Evolutionary conservation across 345 rosid genomes (phyloP).

Genomic region (Draba incana): DNA sequence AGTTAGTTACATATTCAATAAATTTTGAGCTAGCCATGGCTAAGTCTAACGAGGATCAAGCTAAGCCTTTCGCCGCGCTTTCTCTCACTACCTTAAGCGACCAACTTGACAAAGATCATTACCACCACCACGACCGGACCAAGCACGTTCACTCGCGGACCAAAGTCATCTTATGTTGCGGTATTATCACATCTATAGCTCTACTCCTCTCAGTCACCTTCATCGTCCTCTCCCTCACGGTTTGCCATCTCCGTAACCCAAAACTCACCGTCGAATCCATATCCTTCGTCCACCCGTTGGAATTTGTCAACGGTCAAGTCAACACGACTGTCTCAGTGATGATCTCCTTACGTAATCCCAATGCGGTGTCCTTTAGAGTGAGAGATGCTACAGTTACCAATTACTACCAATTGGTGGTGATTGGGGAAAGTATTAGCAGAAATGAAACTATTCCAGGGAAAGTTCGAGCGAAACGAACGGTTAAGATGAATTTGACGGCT

Average conservation of each 20-base stretch:
- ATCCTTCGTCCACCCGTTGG: constrained; percentile 29
- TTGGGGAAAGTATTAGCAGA: constrained; percentile 6
- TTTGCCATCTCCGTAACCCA: constrained; percentile 38
- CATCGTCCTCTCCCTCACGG: constrained; percentile 38
- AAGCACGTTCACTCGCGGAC: constrained; percentile 24
- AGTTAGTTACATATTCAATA: not conserved
- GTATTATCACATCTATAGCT: constrained; percentile 25
- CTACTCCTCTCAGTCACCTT: constrained; percentile 36
- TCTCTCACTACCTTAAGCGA: constrained; percentile 30
- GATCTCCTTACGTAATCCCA: constrained; percentile 34
- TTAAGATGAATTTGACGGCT: constrained; percentile 34
- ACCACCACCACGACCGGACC: constrained; percentile 16
- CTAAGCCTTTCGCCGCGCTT: constrained; percentile 35
- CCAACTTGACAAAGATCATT: constrained; percentile 27
- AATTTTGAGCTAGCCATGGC: constrained; percentile 26
- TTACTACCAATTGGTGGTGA: not conserved
- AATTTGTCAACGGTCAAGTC: constrained; percentile 32
- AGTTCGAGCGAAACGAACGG: constrained; percentile 26
- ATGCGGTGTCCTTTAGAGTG: constrained; percentile 14
- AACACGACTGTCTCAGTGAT: constrained; percentile 18
- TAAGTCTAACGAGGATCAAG: constrained; percentile 24
- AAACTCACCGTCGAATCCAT: constrained; percentile 27
- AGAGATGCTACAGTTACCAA: not conserved
- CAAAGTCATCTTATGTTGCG: constrained; percentile 41
- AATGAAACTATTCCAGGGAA: constrained; percentile 17